These are phyloP conservation scores for Phytomonas sp. DNA, from an alignment of 208 protist species.

Conservation along the genomic window DNA sequence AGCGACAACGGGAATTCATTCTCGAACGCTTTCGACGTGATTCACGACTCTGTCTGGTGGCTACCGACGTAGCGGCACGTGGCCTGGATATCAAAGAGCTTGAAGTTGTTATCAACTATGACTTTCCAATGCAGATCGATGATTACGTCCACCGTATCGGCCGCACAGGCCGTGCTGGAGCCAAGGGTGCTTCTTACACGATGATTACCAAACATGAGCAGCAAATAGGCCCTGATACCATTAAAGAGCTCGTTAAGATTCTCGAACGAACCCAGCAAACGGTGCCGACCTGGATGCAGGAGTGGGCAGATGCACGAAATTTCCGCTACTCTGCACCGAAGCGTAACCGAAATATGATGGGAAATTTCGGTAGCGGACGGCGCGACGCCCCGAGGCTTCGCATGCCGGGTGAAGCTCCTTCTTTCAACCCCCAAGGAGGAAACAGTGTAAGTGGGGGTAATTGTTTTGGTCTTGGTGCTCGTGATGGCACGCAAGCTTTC, in stretches of 20 bases:
- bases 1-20: constrained; percentile 91
- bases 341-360: constrained; percentile 68
- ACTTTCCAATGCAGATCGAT: constrained; percentile 99
- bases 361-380: constrained; percentile 25
- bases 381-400: constrained; percentile 35
- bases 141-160: constrained; percentile 98
- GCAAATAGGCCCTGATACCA: constrained; percentile 85
- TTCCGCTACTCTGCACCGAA: constrained; percentile 19
- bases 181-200: constrained; percentile 79
- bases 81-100: constrained; percentile 98
- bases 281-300: constrained; percentile 61
- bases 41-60: constrained; percentile 69
- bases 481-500: constrained; percentile 6
- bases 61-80: constrained; percentile 92
- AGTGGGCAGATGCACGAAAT: constrained; percentile 53
- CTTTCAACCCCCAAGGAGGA: constrained; percentile 17
- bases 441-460: constrained; percentile 7
- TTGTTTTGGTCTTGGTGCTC: constrained; percentile 36
- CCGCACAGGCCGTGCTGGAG: constrained; percentile 85
- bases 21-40: constrained; percentile 86
- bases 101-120: constrained; percentile 98
- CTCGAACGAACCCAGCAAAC: constrained; percentile 60
- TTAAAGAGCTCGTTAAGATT: constrained; percentile 59
- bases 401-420: constrained; percentile 30
- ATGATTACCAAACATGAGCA: constrained; percentile 82